These are phyloP conservation scores for Auricularia auricula-judae DNA, from an alignment of 768 basidiomycete species.

Conservation along the genomic window DNA sequence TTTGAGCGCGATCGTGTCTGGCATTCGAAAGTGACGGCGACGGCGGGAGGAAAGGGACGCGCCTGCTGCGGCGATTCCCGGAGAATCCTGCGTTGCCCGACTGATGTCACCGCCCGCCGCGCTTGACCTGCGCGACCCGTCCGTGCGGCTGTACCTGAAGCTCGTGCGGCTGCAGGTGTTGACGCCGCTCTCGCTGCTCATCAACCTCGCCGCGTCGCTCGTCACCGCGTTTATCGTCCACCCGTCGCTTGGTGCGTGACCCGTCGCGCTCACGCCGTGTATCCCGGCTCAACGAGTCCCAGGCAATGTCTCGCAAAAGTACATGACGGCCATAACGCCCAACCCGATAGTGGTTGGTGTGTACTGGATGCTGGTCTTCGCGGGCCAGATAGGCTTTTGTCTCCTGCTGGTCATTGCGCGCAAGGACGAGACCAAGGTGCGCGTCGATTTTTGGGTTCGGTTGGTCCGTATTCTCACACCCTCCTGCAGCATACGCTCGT, in stretches of 20 bases:
- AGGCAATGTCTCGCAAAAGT: constrained; percentile 40
- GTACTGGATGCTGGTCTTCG: constrained; percentile 51
- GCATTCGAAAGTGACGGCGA: not conserved
- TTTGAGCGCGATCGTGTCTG: constrained; percentile 20
- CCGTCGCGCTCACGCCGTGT: no score
- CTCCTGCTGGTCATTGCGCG: constrained; percentile 58
- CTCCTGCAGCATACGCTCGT: constrained; percentile 44
- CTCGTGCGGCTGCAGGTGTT: constrained; percentile 59
- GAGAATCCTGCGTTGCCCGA: not conserved
- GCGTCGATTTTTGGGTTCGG: not conserved
- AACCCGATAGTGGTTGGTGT: constrained; percentile 41
- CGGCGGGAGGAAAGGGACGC: not conserved
- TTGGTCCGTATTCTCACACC: not conserved
- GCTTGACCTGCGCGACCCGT: not conserved
- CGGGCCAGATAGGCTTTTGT: constrained; percentile 74
- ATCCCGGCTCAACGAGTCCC: not conserved
- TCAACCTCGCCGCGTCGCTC: constrained; percentile 62
- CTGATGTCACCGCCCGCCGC: not conserved
- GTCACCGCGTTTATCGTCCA: constrained; percentile 58
- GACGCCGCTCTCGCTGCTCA: constrained; percentile 72
- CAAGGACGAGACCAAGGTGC: constrained; percentile 72
- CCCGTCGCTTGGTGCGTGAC: constrained; percentile 44
- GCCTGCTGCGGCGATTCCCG: not conserved
- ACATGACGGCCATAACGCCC: constrained; percentile 68
- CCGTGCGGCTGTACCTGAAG: not conserved